Conservation (phyloP, 768 basidiomycete genomes). For the Hygrophorus russula region DNA sequence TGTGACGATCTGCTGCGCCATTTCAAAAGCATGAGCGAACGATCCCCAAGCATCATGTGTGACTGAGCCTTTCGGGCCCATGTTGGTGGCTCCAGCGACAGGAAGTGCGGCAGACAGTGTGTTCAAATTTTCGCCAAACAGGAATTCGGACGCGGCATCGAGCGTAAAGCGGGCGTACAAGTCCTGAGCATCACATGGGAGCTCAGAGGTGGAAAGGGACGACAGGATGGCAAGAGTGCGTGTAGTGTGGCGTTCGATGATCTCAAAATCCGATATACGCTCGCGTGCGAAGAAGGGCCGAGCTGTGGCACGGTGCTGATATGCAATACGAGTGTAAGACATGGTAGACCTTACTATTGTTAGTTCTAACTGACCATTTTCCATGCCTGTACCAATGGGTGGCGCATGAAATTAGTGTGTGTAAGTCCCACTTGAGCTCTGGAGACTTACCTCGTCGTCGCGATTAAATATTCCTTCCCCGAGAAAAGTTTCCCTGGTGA, state of each 20-base stretch:
- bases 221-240: constrained; percentile 41
- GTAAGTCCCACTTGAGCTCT: not conserved
- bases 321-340: not conserved
- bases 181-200: constrained; percentile 56
- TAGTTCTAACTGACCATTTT: constrained; percentile 36
- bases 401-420: not conserved
- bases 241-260: constrained; percentile 46
- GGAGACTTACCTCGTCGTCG: constrained; percentile 47
- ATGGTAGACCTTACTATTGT: not conserved
- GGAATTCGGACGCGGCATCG: constrained; percentile 62
- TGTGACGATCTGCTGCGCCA: constrained; percentile 42
- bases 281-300: constrained; percentile 72
- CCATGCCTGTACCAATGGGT: constrained; percentile 34
- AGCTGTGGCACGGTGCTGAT: constrained; percentile 52
- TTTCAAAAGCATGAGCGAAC: constrained; percentile 48
- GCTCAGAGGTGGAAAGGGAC: constrained; percentile 20
- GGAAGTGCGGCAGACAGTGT: constrained; percentile 48
- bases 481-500: constrained; percentile 50
- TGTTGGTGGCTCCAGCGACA: constrained; percentile 27
- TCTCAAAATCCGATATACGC: constrained; percentile 56
- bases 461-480: constrained; percentile 72
- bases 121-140: constrained; percentile 56
- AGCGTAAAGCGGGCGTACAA: constrained; percentile 57
- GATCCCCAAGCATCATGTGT: constrained; percentile 52
- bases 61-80: constrained; percentile 50